Evolutionary conservation across 2,329 filamentous ascomycete species (phyloP), one percentile per base, ranked within the genome.

Genomic region (Colletotrichum tofieldiae): DNA sequence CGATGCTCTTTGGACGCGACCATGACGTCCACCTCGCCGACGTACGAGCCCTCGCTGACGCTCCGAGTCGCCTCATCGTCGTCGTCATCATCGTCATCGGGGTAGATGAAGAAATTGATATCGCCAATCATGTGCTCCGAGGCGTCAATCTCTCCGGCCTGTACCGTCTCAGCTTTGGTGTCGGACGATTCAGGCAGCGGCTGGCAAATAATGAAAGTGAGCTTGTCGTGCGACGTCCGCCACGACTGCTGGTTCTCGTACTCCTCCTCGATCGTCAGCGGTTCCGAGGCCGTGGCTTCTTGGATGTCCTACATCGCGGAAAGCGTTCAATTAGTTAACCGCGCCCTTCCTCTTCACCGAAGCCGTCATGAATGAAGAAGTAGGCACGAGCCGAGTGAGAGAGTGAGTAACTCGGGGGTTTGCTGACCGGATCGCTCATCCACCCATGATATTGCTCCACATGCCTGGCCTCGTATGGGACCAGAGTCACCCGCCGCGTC

Each of bases 191-290:
- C 18, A 16, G 61, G 23, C 26, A 79, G 72, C 0, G 90, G 88
- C 12, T 86, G 83, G 79, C 94, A 98, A 65, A 93, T 82, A 79
- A 98, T 98, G 77, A 98, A 98, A 0, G 96, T 98, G 73, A 98
- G 82, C 83, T 98, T 98, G 82, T 98, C 95, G 35, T 84, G 82
- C 52, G 96, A 93, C 26, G 84, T 84, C 47, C 95, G 91, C 96
- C 96, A 98, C 75, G 91, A 94, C n/a, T 84, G 84, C 81, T 98
- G 96, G 91, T 98, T 98, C 61, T 90, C 89, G 81, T 96, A 94
- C 85, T 98, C 96, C 79, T 98, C 93, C 0, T 90, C 86, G 0
- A 98, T 85, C 0, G 89, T 91, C 62, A 98, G 87, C 0, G 92
- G 93, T 74, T 98, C 95, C 0, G 95, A 98, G 1, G 96, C 95